A percentile compares a stretch with the other conserved stretches of the same genome.
Evolutionary conservation across 2,329 filamentous ascomycete genomes (phyloP).

Genomic region (Rhynchosporium graminicola): DNA sequence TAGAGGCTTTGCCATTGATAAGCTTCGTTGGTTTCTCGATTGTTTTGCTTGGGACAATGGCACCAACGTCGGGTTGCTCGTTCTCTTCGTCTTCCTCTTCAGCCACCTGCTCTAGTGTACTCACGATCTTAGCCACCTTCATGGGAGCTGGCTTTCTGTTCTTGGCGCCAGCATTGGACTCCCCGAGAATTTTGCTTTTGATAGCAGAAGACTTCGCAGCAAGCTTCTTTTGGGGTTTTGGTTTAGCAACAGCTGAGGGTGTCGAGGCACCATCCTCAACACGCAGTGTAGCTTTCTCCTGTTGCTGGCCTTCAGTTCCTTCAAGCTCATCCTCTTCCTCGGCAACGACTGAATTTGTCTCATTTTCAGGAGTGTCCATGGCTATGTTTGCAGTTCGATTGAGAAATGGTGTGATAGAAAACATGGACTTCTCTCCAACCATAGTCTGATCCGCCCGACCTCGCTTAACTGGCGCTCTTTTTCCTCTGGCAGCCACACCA

Average conservation of each 20-base stretch:
- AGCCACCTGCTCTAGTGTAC: conserved; percentile 44
- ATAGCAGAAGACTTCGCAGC: conserved; percentile 28
- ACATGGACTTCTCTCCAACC: conserved; percentile 83
- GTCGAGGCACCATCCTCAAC: conserved; percentile 9
- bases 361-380: conserved; percentile 41
- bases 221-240: conserved; percentile 33
- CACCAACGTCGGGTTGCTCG: conserved; percentile 40
- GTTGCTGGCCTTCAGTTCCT: conserved; percentile 7
- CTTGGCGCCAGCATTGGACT: conserved; percentile 42
- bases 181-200: conserved; percentile 47
- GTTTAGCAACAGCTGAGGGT: conserved; percentile 22
- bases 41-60: conserved; percentile 15
- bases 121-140: conserved; percentile 35
- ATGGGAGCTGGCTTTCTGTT: conserved; percentile 40
- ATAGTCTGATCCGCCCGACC: conserved; percentile 57
- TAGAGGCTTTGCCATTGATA: conserved; percentile 21
- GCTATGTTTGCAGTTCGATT: conserved; percentile 68
- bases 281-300: neutral
- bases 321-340: conserved; percentile 20
- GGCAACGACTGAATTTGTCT: conserved; percentile 17
- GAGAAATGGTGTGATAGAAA: conserved; percentile 92
- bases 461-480: conserved; percentile 54
- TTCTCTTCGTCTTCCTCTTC: conserved; percentile 43
- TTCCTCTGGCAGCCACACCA: conserved; percentile 46
- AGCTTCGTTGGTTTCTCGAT: conserved; percentile 17